Base-by-base conservation (phyloP, 2,329 filamentous ascomycete species). In the Aspergillus calidoustus region DNA sequence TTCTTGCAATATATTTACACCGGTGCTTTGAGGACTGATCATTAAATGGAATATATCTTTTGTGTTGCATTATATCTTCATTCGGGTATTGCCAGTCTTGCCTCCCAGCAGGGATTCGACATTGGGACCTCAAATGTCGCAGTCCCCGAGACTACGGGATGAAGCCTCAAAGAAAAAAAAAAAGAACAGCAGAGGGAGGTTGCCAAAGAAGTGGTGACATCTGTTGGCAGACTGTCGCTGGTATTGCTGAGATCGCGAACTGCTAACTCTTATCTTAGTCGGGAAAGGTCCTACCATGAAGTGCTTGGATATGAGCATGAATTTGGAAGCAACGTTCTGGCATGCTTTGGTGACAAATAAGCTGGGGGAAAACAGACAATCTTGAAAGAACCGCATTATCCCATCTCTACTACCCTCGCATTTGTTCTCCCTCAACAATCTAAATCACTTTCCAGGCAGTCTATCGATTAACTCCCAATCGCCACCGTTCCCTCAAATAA, bases 1-100 rank as follows among this genome's bases (percentile, higher is more conserved):
- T 56, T 63, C 61, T 54, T 69, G 64, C 62, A 64, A 66, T 68
- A 70, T 71, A 71, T 63, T 63, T 61, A 64, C 62, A 63, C 59
- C 57, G 61, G 62, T 68, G 63, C 62, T 62, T 66, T 57, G 44
- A 63, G 55, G 62, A 41, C 66, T 72, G 68, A 67, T 65, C 66
- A 65, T 61, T 71, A 54, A 64, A 63, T 55, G 34, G 23, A 50
- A 50, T 28, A 46, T 61, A 57, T 61, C 22, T 46, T 63, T 57
- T 50, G 8, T 17, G 25, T 7, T 50, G 43, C 22, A 46, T 11
- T 41, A 41, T 15, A 41, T 41, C 11, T 41, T 15, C 34, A 15
- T 41, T 11, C 11, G 13, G 9, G 13, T 6, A 15, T 41, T 5
- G 34, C 15, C 34, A 41, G 15, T 13, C 34, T 15, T 41, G 34